Base-by-base conservation (phyloP, 1,284 basidiomycete genomes). In the Tilletia indica region DNA sequence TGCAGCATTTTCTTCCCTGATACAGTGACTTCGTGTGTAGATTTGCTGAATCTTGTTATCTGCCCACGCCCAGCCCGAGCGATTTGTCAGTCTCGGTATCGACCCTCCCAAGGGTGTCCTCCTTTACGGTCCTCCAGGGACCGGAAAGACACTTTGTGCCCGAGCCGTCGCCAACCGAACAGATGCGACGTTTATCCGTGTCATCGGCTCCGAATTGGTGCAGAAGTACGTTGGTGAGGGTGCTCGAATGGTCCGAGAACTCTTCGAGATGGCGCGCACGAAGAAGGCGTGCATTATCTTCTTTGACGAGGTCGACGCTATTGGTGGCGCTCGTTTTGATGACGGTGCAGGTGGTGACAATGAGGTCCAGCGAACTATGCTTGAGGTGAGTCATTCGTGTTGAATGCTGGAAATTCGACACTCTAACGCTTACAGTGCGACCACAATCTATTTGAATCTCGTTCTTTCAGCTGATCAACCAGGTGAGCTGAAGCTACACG, bases 251-350 rank as follows among this genome's bases (percentile, higher is more conserved):
- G 96, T 99, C 31, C 90, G 97, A 72, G 97, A 99, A 84, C 87
- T 99, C 73, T 99, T 99, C 86, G 97, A 99, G 87, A 97, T 99
- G 94, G 97, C 97, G 49, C 89, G 97, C 73, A 92, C 92, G 78
- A 99, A 99, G 88, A 99, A 98, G 86, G 97, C 97, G 1, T 99
- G 97, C 83, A 99, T 99, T 83, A 98, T 99, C 85, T 99, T 99
- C 87, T 99, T 99, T 80, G 97, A 99, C 81, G 97, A 99, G 87
- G 91, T 97, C 39, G 94, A 97, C 80, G 95, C 96, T 48, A 94
- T 99, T 79, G 97, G 97, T 85, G 97, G 96, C 73, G 96, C 97
- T n/a, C 90, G 97, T 72, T 98, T 97, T 84, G 97, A 99, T 83
- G 97, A 99, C 84, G 97, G 97, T 70, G 96, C 95, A 42, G 97